Evolutionary conservation across 2,329 filamentous ascomycete genomes (phyloP).

Genomic region (Knoxdaviesia capensis): DNA sequence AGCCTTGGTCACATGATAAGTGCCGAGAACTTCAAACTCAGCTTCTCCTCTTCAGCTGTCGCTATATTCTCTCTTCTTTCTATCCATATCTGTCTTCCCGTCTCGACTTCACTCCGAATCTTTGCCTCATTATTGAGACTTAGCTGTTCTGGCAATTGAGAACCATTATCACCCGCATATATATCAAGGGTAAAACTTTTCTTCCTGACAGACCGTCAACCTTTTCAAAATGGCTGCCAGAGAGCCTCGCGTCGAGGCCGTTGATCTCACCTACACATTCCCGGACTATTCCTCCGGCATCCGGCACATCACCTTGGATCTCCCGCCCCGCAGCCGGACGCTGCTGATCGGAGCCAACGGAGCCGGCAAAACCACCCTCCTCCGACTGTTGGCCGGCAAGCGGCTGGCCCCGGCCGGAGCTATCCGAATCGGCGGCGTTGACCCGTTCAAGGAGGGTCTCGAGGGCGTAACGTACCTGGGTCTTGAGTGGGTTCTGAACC

Average conservation of each 20-base stretch:
- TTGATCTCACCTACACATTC: slow-evolving; percentile 70
- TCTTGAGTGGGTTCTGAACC: slow-evolving; percentile 94
- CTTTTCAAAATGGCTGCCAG: too few relatives aligned
- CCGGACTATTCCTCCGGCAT: slow-evolving; percentile 70
- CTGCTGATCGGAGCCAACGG: slow-evolving; percentile 92
- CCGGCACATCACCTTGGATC: slow-evolving; percentile 47
- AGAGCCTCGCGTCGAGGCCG: slow-evolving; percentile 37
- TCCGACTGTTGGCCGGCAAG: slow-evolving; percentile 87
- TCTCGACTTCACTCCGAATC: too few relatives aligned
- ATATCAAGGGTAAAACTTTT: too few relatives aligned
- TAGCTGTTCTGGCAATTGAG: too few relatives aligned
- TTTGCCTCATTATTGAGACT: too few relatives aligned
- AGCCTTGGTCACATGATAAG: too few relatives aligned
- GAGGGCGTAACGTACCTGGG: slow-evolving; percentile 95
- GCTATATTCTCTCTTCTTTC: too few relatives aligned
- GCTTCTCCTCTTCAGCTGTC: too few relatives aligned
- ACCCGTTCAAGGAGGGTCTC: slow-evolving; percentile 78
- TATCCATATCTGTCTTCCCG: too few relatives aligned
- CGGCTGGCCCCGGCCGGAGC: slow-evolving; percentile 62
- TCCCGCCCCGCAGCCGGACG: slow-evolving; percentile 70
- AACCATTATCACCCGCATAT: too few relatives aligned
- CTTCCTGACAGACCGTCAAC: too few relatives aligned
- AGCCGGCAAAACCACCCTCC: slow-evolving; percentile 89
- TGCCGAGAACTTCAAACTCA: too few relatives aligned
- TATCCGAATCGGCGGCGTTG: slow-evolving; percentile 61